Base-by-base conservation (phyloP, 768 basidiomycete species). In the Gymnopilus junonius region DNA sequence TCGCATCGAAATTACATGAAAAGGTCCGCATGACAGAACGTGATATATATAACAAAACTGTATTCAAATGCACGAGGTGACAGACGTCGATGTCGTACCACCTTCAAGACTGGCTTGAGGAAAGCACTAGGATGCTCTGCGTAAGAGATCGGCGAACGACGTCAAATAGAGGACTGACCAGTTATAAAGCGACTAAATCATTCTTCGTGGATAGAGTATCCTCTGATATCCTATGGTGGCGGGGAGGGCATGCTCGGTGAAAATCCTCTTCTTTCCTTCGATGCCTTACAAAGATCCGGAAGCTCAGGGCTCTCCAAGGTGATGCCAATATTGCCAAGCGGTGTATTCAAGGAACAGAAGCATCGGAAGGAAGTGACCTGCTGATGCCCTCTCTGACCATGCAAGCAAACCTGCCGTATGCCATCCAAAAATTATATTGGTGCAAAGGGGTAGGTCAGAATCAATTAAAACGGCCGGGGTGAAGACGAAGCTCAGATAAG, bases 401-500 rank as follows among this genome's bases (percentile, higher is more conserved):
- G 25, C 14, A 48, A 6, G 45, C 23, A 48, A n/a, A 25, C 45
- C 45, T 48, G 23, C 14, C 45, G 25, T 25, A 27, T 14, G 12
- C 31, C 59, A 60, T 51, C 46, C n/a, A 48, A 35, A 53, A 20
- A 32, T 37, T 31, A 15, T 23, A 25, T 23, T 50, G 37, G 50
- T 35, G 48, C 17, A 53, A 10, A 15, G 17, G 31, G 35, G 34
- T 21, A 21, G 40, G 17, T 8, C 23, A n/a, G 15, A 42, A 21
- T n/a, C 17, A 42, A 42, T n/a, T 34, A 53, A 35, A 39, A 53
- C 14, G 46, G 21, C 14, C 35, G 6, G 4, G 15, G n/a, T 34
- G 39, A 37, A 58, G 59, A 17, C n/a, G 17, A 25, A 45, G 64
- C 66, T 54, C 57, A 66, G 48, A 29, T 17, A 32, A 20, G 11